A percentile compares a stretch with the other conserved stretches of the same genome.
These are phyloP conservation scores for Purpureocillium lavendulum DNA, from an alignment of 2,329 filamentous ascomycete species.

Conservation along the genomic window DNA sequence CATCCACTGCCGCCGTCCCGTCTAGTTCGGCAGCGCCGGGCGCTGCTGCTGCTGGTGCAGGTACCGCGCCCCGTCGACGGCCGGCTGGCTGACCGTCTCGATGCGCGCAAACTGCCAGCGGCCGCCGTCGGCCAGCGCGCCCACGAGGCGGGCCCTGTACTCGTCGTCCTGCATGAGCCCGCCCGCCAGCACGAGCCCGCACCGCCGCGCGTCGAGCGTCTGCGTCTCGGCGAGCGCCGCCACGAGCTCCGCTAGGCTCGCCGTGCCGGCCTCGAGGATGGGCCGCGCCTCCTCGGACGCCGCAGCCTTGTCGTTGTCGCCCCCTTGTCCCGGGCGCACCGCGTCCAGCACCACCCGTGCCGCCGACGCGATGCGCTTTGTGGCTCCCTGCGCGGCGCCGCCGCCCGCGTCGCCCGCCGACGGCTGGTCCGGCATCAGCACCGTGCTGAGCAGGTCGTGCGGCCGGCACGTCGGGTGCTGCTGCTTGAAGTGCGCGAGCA, in stretches of 20 bases:
- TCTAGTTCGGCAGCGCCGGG: too few species aligned
- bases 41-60: neutral
- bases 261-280: conserved; percentile 10
- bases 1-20: too few species aligned
- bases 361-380: conserved; percentile 9
- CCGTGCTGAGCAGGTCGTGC: conserved; percentile 12
- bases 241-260: conserved; percentile 10
- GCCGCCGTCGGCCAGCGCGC: conserved; percentile 4
- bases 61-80: conserved; percentile 8
- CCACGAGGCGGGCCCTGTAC: conserved; percentile 6
- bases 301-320: too few species aligned
- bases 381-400: neutral
- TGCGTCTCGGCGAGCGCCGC: conserved; percentile 7
- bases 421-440: conserved; percentile 8
- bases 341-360: too few species aligned
- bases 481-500: conserved; percentile 9
- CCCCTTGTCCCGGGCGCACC: too few species aligned
- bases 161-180: conserved; percentile 12
- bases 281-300: conserved; percentile 8
- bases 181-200: conserved; percentile 12
- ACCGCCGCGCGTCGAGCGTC: conserved; percentile 6
- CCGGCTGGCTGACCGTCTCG: conserved; percentile 8
- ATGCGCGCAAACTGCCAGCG: conserved; percentile 8
- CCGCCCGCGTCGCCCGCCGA: conserved; percentile 2
- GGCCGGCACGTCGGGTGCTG: conserved; percentile 4